phyloP scores from a whole-genome alignment of 176 grass and related monocot genomes.

The Typha latifolia region DNA sequence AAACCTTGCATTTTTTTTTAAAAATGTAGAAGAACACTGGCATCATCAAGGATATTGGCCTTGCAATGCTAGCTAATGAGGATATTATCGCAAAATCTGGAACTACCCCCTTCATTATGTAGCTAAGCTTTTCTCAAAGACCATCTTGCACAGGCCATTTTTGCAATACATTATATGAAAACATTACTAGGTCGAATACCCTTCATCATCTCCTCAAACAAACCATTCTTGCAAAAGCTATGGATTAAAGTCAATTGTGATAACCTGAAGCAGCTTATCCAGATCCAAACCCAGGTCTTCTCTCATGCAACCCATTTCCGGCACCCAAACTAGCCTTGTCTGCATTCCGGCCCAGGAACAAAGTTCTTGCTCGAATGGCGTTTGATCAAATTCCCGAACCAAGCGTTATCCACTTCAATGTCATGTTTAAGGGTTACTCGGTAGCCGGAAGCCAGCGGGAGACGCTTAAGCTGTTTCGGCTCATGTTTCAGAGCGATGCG shows the following conservation, averaged over 20 bases:
- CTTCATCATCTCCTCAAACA: too few relatives aligned
- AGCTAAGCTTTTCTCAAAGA: too few relatives aligned
- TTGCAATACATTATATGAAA: too few relatives aligned
- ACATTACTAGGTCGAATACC: too few relatives aligned
- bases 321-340: neutral
- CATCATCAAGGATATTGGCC: too few relatives aligned
- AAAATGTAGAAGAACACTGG: too few relatives aligned
- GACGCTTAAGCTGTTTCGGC: conserved; percentile 3
- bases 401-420: neutral
- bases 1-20: too few relatives aligned
- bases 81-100: too few relatives aligned
- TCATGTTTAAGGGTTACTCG: conserved; percentile 10
- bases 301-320: neutral
- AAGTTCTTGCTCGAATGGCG: neutral
- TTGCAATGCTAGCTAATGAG: too few relatives aligned
- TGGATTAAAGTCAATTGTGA: neutral
- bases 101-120: too few relatives aligned
- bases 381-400: conserved; percentile 9
- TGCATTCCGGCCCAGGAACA: neutral
- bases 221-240: too few relatives aligned
- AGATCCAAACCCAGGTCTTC: conserved; percentile 10
- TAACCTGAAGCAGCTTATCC: neutral
- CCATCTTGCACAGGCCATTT: too few relatives aligned
- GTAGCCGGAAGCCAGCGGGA: neutral
- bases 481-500: neutral